Base-by-base conservation (phyloP, 768 basidiomycete species). In the Pilatotrama ljubarskyi region DNA sequence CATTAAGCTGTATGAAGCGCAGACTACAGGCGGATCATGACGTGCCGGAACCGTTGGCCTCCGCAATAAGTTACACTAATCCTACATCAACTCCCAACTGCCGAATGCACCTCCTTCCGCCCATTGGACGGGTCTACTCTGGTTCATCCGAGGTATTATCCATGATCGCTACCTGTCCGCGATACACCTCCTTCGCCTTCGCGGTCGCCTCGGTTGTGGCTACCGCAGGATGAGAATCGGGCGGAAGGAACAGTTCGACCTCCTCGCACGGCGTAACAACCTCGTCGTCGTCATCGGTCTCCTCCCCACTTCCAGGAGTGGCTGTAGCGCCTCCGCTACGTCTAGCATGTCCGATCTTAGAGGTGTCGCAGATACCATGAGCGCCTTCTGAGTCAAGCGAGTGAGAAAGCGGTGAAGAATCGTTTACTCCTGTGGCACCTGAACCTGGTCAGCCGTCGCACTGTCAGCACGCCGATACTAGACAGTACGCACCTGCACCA, bases 211-310 rank as follows among this genome's bases (percentile, higher is more conserved):
- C n/a, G n/a, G 29, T 32, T 32, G 29, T 32, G 38, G 38, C 38
- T 40, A 14, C 13, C n/a, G 14, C 14, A 15, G n/a, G 38, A 40
- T 40, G 38, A 8, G 36, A 37, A 14, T 40, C 22, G 18, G 13
- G 10, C 22, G 37, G 18, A 24, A 32, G 20, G 22, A 51, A 24
- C 37, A 51, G 50, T 18, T 46, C 32, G 14, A 18, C 22, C 32
- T 61, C 65, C 22, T 49, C 55, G 40, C 51, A 37, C 10, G 61
- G 65, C 1, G 59, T 46, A 22, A 46, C 24, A 9, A 46, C 44
- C 44, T 46, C 44, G 13, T 46, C 44, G 11, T 46, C 44, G 20
- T 46, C 44, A 8, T 25, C 44, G 22, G 44, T 20, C 22, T 46
- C 20, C 13, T 24, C 38, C 13, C 38, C 38, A n/a, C 38, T 40